phyloP scores from a whole-genome alignment of 805 yeast genomes.

The Torulaspora quercuum region DNA sequence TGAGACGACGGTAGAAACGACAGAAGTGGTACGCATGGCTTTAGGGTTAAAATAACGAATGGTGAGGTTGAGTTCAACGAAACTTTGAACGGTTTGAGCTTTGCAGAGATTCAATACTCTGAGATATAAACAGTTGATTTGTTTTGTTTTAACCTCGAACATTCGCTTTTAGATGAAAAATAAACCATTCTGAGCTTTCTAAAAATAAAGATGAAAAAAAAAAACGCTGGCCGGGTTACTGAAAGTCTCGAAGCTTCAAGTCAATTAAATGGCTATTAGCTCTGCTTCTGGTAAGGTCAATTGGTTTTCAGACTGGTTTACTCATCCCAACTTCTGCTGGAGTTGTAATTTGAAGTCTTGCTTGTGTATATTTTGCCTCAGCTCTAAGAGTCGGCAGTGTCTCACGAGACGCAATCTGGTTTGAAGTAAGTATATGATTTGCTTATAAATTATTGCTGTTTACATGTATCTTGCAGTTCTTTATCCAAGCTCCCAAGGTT shows the following conservation, averaged over 20 bases:
- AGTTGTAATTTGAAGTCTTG: no score
- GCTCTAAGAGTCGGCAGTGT: no score
- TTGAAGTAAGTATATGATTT: no score
- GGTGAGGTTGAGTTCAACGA: slow-evolving; percentile 1
- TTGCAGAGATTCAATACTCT: not conserved
- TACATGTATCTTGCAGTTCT: slow-evolving; percentile 32
- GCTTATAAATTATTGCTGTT: slow-evolving; percentile 33
- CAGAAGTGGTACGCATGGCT: slow-evolving; percentile 31
- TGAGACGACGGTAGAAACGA: slow-evolving; percentile 29
- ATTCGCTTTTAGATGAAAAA: no score
- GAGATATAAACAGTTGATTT: not conserved
- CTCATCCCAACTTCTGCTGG: no score
- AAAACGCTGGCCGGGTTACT: not conserved
- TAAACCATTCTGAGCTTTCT: no score
- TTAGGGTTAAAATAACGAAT: slow-evolving; percentile 7
- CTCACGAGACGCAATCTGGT: no score
- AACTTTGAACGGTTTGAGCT: not conserved
- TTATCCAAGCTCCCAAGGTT: slow-evolving; percentile 28
- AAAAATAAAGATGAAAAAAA: slow-evolving; percentile 1
- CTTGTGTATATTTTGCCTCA: no score
- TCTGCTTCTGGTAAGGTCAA: no score
- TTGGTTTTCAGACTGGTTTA: no score
- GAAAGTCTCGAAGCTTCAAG: no score
- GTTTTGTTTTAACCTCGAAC: slow-evolving; percentile 1
- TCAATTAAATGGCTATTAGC: no score